A percentile compares a stretch with the other conserved stretches of the same genome.
Evolutionary conservation across 75 land plant genomes (phyloP).

Genomic region (Cupressus sempervirens): DNA sequence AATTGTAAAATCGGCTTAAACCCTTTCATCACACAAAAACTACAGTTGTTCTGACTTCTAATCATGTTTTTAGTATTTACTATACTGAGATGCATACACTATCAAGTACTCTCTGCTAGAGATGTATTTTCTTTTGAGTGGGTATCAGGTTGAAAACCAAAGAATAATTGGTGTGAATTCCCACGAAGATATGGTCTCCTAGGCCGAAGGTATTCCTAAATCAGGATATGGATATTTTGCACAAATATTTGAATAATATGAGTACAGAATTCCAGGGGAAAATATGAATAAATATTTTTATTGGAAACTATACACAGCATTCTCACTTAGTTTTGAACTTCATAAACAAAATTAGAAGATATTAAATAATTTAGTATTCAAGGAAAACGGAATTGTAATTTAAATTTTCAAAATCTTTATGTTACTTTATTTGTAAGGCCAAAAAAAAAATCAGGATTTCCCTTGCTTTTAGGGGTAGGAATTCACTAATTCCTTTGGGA

Average conservation of each 20-base stretch:
- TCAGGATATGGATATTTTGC: neutral
- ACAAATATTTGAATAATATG: neutral
- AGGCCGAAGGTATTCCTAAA: neutral
- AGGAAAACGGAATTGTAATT: neutral
- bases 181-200: neutral
- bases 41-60: neutral
- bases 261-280: neutral
- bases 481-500: neutral
- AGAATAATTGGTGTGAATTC: neutral
- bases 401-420: neutral
- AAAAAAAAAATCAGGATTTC: neutral
- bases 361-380: neutral
- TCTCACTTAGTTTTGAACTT: neutral
- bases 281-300: neutral
- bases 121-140: neutral
- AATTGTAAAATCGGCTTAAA: neutral
- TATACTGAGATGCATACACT: neutral
- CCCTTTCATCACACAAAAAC: neutral
- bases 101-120: neutral
- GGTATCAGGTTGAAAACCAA: neutral
- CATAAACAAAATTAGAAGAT: neutral
- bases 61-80: neutral
- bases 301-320: no score
- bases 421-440: neutral
- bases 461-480: neutral